Conservation (phyloP, 176 grass and related monocot species). For the Zea luxurians region DNA sequence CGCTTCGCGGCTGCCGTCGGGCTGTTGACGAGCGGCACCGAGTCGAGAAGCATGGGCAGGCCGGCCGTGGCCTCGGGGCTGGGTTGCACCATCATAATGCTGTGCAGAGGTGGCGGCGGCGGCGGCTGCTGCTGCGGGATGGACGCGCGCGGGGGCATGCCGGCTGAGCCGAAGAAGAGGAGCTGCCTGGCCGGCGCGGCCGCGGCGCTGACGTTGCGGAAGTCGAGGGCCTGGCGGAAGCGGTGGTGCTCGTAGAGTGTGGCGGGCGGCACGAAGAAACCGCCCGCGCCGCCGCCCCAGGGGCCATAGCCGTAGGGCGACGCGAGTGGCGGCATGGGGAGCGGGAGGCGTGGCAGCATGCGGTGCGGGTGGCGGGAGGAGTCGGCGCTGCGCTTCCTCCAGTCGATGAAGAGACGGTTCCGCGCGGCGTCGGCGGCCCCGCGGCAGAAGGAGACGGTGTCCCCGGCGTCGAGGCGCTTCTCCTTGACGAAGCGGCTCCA, state of each 20-base stretch:
- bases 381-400: constrained; percentile 64
- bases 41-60: constrained; percentile 66
- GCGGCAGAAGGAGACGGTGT: constrained; percentile 87
- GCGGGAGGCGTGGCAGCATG: constrained; percentile 38
- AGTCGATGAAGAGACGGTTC: constrained; percentile 90
- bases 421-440: constrained; percentile 51
- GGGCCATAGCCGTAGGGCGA: constrained; percentile 23
- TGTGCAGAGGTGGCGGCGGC: constrained; percentile 5
- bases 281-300: constrained; percentile 42
- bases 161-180: constrained; percentile 48
- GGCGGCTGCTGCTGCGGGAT: constrained; percentile 28
- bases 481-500: constrained; percentile 99
- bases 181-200: constrained; percentile 38
- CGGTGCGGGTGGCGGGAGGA: constrained; percentile 36
- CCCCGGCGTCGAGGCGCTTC: constrained; percentile 85
- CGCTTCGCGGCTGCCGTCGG: constrained; percentile 59
- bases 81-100: constrained; percentile 56
- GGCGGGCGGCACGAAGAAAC: constrained; percentile 64
- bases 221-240: constrained; percentile 57
- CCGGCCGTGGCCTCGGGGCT: neutral
- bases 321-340: constrained; percentile 25
- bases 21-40: constrained; percentile 54
- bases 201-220: constrained; percentile 33
- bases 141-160: constrained; percentile 36
- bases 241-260: constrained; percentile 91